Evolutionary conservation across 176 grass and related monocot genomes (phyloP).

Genomic region (Hyparrhenia diplandra): DNA sequence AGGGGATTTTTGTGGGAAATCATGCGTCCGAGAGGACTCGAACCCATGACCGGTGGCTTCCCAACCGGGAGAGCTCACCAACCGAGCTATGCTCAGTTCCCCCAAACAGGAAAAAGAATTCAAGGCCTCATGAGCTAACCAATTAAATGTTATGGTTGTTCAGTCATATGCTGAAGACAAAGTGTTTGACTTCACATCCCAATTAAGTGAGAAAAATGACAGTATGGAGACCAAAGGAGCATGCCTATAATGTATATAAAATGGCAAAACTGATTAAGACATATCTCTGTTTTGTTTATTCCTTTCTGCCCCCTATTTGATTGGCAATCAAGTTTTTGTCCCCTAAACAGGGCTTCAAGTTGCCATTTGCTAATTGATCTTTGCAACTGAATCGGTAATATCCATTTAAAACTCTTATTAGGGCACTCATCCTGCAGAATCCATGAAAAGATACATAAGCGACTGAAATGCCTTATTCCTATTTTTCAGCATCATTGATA

Average conservation of each 20-base stretch:
- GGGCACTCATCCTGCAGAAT: not conserved
- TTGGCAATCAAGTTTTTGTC: not conserved
- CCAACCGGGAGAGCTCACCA: too few relatives aligned
- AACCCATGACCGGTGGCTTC: too few relatives aligned
- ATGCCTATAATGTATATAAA: not conserved
- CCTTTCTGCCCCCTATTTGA: not conserved
- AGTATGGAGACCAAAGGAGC: not conserved
- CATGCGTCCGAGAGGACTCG: too few relatives aligned
- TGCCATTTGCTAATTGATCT: not conserved
- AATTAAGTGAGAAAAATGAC: not conserved
- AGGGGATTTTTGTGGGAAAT: too few relatives aligned
- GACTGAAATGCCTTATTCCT: not conserved
- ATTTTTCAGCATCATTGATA: not conserved
- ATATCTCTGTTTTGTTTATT: not conserved
- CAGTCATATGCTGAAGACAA: not conserved
- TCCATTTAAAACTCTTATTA: not conserved
- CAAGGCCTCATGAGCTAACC: not conserved
- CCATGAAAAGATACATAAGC: not conserved
- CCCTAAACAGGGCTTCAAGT: constrained; percentile 15
- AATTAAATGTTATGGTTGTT: not conserved
- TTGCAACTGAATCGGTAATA: not conserved
- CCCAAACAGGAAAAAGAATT: not conserved
- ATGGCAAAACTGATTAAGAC: not conserved
- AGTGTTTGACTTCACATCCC: not conserved
- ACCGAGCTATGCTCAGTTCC: too few relatives aligned